A percentile compares a stretch with the other conserved stretches of the same genome.
phyloP scores from a whole-genome alignment of 768 basidiomycete species.

The Leucosporidium scottii region DNA sequence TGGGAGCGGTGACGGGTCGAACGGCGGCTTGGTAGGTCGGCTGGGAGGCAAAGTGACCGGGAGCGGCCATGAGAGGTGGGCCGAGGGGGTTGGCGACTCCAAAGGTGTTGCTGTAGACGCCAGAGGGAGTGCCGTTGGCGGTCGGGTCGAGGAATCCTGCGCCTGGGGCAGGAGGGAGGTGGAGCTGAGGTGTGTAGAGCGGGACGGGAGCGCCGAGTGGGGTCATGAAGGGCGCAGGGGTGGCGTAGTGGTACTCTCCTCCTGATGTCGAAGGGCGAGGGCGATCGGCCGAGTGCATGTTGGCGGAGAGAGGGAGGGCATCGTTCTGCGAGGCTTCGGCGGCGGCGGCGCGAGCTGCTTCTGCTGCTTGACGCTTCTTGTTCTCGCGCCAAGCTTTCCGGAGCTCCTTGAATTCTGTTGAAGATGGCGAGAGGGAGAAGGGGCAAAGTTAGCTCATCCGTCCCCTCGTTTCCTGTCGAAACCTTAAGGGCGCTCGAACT shows the following conservation, averaged over 20 bases:
- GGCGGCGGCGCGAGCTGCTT: slow-evolving; percentile 24
- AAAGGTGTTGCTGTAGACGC: too few relatives aligned
- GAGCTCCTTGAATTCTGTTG: slow-evolving; percentile 90
- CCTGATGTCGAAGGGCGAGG: slow-evolving; percentile 28
- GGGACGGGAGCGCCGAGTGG: slow-evolving; percentile 4
- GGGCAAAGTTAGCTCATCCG: background rate
- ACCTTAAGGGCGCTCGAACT: slow-evolving; percentile 40
- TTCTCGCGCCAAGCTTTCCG: slow-evolving; percentile 92
- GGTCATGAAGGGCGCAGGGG: slow-evolving; percentile 18
- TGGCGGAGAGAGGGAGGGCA: background rate
- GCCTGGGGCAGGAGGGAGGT: background rate
- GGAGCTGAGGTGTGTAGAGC: background rate
- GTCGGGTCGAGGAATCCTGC: background rate
- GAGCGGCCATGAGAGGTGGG: too few relatives aligned
- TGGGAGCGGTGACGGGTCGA: slow-evolving; percentile 2
- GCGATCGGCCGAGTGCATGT: slow-evolving; percentile 4
- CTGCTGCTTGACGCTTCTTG: slow-evolving; percentile 54
- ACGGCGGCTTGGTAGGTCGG: background rate
- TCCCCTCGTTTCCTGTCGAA: slow-evolving; percentile 1
- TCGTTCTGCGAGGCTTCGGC: slow-evolving; percentile 15
- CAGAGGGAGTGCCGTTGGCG: too few relatives aligned
- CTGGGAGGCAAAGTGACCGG: background rate
- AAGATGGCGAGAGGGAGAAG: background rate
- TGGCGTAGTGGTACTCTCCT: slow-evolving; percentile 26
- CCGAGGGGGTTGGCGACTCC: too few relatives aligned